Evolutionary conservation across 148 eudicot species (phyloP).

Genomic region (Polygonum aviculare): DNA sequence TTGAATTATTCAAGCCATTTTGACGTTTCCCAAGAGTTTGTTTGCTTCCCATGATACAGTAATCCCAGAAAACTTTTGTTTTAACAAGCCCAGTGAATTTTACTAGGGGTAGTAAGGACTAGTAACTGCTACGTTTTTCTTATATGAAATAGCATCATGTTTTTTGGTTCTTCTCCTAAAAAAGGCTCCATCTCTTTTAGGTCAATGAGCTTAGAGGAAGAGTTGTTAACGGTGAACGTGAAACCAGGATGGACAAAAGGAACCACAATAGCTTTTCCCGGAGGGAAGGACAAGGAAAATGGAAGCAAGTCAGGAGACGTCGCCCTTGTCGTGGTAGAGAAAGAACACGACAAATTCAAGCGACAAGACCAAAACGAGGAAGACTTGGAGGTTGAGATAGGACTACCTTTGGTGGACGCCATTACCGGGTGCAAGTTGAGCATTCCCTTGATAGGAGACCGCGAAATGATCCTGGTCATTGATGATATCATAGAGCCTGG

Average conservation of each 20-base stretch:
- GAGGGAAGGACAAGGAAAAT: conserved; percentile 21
- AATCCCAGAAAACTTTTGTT: too few relatives aligned
- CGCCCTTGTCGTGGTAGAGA: conserved; percentile 33
- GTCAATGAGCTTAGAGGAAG: conserved; percentile 32
- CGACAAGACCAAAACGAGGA: conserved; percentile 45
- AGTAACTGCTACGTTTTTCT: too few relatives aligned
- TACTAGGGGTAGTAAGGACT: too few relatives aligned
- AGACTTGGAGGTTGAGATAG: conserved; percentile 38
- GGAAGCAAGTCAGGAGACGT: conserved; percentile 34
- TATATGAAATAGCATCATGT: too few relatives aligned
- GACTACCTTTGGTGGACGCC: conserved; percentile 40
- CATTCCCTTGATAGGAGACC: conserved; percentile 34
- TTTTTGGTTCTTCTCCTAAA: too few relatives aligned
- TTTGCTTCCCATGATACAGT: background rate
- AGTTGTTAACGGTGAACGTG: conserved; percentile 40
- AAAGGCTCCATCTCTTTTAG: conserved; percentile 17
- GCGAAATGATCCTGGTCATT: conserved; percentile 21
- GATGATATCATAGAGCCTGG: conserved; percentile 52
- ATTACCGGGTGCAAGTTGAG: conserved; percentile 38
- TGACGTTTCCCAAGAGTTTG: background rate
- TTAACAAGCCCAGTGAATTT: too few relatives aligned
- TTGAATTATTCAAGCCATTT: background rate
- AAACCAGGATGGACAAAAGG: conserved; percentile 69
- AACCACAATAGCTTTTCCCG: conserved; percentile 50
- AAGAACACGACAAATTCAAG: conserved; percentile 29